Base-by-base conservation (phyloP, 2,329 filamentous ascomycete genomes). In the Coniochaeta prunicola region DNA sequence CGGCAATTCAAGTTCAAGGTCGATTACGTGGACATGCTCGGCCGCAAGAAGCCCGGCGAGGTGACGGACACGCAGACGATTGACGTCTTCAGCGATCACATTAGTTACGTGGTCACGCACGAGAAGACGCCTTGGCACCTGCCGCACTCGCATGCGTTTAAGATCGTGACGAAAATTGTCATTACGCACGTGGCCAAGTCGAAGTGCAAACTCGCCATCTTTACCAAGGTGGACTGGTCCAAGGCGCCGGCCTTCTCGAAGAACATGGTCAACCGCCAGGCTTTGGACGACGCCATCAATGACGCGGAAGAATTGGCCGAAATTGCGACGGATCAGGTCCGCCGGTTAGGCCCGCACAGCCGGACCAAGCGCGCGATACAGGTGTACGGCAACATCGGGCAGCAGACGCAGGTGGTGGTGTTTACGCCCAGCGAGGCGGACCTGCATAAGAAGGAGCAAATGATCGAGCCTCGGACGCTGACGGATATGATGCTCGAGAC, bases 151-250 rank as follows among this genome's bases (percentile, higher is more conserved):
- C 80, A 85, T 55, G 83, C 85, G 57, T 96, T 97, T 74, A 87
- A 88, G 65, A 78, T 97, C 24, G 84, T 96, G 59, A 93, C 86
- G 64, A 97, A 96, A 73, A 86, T 96, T 62, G 91, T 97, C 63
- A 94, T 99, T 62, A 97, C 94, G 2, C 91, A 97, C 68, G 82
- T 93, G 61, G 87, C 91, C 57, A 97, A 97, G 74, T 92, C 90
- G 13, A 92, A 89, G 71, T 96, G 91, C 73, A 97, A 94, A 75
- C 83, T 99, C 58, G 89, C 92, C 28, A 84, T 97, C 48, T 96
- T 91, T 73, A 90, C 87, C 57, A 89, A 88, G 67, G 85, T 96
- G n/a, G 89, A 91, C 65, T 97, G 94, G 94, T 81, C 85, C 28
- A 88, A 85, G 64, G 77, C 83, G 58, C 87, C 86, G 12, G 77